These are phyloP conservation scores for Penicillium desertorum DNA, from an alignment of 495 filamentous ascomycete species.

Conservation along the genomic window DNA sequence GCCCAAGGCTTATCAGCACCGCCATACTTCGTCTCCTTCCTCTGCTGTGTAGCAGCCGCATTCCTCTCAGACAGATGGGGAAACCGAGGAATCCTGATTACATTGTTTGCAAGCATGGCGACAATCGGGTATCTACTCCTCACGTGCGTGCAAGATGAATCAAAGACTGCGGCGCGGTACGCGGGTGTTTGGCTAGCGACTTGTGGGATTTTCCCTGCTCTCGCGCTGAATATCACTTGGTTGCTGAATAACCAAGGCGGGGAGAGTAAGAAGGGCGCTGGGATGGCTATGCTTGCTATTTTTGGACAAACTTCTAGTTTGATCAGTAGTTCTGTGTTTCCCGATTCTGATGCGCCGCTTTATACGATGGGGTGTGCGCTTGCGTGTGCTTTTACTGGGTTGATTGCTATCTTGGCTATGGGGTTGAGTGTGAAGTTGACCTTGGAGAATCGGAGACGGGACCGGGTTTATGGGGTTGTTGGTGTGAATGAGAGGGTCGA, in stretches of 20 bases:
- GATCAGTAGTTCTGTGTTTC: slow-evolving; percentile 31
- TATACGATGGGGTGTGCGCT: slow-evolving; percentile 32
- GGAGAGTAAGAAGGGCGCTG: slow-evolving; percentile 34
- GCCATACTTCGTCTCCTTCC: slow-evolving; percentile 69
- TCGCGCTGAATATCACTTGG: slow-evolving; percentile 65
- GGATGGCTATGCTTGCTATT: slow-evolving; percentile 31
- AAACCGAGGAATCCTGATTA: slow-evolving; percentile 62
- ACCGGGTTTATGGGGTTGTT: slow-evolving; percentile 30
- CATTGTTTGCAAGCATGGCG: slow-evolving; percentile 55
- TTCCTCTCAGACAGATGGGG: slow-evolving; percentile 63
- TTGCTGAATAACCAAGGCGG: slow-evolving; percentile 63
- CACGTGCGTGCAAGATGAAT: slow-evolving; percentile 41
- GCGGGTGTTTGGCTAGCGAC: slow-evolving; percentile 63
- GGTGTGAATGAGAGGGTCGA: slow-evolving; percentile 24
- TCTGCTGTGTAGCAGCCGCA: slow-evolving; percentile 58
- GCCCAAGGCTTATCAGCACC: slow-evolving; percentile 73
- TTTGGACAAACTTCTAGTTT: slow-evolving; percentile 37
- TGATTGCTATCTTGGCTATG: slow-evolving; percentile 29
- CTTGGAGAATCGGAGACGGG: slow-evolving; percentile 31
- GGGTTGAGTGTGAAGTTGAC: slow-evolving; percentile 28
- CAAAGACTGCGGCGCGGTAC: slow-evolving; percentile 54
- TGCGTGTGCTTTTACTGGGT: slow-evolving; percentile 31
- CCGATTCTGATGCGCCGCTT: slow-evolving; percentile 25
- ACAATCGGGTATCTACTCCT: slow-evolving; percentile 68
- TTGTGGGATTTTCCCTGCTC: slow-evolving; percentile 58